These are phyloP conservation scores for Balamuthia mandrillaris DNA, from an alignment of 208 protist genomes.

Conservation along the genomic window DNA sequence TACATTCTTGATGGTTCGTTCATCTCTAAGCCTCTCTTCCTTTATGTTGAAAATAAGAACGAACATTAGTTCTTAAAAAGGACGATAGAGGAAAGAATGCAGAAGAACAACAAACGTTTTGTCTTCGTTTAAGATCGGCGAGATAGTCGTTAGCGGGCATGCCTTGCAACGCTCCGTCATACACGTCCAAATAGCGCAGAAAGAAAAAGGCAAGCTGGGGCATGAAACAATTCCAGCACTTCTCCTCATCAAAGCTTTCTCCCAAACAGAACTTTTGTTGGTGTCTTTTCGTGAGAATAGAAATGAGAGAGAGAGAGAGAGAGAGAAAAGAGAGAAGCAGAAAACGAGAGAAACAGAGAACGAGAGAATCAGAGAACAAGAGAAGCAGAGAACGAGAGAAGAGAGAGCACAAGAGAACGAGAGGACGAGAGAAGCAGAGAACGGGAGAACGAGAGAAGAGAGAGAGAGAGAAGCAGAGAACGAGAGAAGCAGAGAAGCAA, in stretches of 20 bases:
- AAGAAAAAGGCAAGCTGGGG: constrained; percentile 28
- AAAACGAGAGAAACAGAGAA: too few relatives aligned
- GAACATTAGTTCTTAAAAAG: neutral
- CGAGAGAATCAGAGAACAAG: too few relatives aligned
- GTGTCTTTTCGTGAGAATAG: too few relatives aligned
- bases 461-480: too few relatives aligned
- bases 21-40: constrained; percentile 7
- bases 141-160: neutral
- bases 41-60: neutral
- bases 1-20: neutral
- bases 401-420: too few relatives aligned
- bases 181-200: constrained; percentile 34
- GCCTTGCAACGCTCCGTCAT: constrained; percentile 19
- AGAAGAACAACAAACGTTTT: neutral
- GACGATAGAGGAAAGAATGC: neutral
- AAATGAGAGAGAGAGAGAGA: too few relatives aligned
- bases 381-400: too few relatives aligned
- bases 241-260: neutral
- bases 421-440: too few relatives aligned
- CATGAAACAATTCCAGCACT: constrained; percentile 13
- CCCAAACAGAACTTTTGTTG: constrained; percentile 8
- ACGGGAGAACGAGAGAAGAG: too few relatives aligned
- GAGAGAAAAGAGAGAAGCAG: too few relatives aligned
- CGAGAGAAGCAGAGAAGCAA: too few relatives aligned
- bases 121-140: neutral